These are phyloP conservation scores for Candida sithepensis DNA, from an alignment of 805 yeast species.

Conservation along the genomic window DNA sequence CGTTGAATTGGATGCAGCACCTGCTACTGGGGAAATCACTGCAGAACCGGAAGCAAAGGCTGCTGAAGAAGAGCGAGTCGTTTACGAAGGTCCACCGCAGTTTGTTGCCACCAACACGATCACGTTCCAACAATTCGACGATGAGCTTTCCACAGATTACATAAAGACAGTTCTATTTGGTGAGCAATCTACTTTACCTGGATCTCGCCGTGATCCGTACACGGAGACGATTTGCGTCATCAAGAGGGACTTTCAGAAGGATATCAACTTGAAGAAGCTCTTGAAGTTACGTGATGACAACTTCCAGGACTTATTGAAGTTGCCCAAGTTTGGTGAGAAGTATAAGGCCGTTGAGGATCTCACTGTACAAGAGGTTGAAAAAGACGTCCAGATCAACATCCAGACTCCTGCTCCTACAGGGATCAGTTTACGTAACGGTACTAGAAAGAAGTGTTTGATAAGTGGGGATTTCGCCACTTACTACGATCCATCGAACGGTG, in stretches of 20 bases:
- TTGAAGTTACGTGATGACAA: conserved; percentile 24
- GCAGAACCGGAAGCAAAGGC: conserved; percentile 4
- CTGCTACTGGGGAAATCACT: too few species aligned
- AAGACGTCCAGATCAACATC: conserved; percentile 45
- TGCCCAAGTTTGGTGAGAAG: conserved; percentile 64
- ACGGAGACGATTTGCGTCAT: conserved; percentile 39
- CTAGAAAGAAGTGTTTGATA: conserved; percentile 64
- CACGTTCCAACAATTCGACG: conserved; percentile 46
- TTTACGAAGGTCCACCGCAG: conserved; percentile 69
- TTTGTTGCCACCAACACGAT: conserved; percentile 53
- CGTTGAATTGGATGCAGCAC: neutral
- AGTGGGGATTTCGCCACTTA: conserved; percentile 78
- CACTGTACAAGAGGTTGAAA: conserved; percentile 42
- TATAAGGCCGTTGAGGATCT: conserved; percentile 38
- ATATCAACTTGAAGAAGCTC: conserved; percentile 24
- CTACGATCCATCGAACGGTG: conserved; percentile 83
- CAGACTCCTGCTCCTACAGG: conserved; percentile 74
- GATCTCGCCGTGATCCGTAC: conserved; percentile 50
- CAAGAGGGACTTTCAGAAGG: conserved; percentile 26
- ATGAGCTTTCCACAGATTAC: conserved; percentile 26
- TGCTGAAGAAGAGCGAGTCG: neutral
- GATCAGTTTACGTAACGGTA: conserved; percentile 65
- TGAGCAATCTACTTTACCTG: conserved; percentile 47
- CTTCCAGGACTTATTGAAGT: conserved; percentile 40
- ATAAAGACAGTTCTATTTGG: conserved; percentile 56